phyloP scores from a whole-genome alignment of 495 filamentous ascomycete genomes.

The Pyronema domesticum region DNA sequence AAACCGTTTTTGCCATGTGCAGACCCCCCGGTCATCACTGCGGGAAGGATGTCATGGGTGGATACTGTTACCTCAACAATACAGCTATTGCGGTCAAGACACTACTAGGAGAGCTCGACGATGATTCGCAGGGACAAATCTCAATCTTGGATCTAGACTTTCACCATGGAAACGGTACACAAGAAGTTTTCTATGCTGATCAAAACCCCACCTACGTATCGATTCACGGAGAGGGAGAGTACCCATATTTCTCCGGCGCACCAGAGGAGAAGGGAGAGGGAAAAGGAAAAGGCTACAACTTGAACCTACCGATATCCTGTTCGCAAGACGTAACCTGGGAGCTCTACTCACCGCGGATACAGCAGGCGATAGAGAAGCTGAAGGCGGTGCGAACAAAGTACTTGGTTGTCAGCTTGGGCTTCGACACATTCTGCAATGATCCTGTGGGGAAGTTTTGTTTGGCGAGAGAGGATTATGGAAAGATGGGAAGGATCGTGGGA shows the following conservation, averaged over 20 bases:
- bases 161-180: constrained; percentile 17
- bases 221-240: constrained; percentile 13
- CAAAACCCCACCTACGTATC: constrained; percentile 8
- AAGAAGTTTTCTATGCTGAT: constrained; percentile 10
- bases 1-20: constrained; percentile 7
- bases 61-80: constrained; percentile 18
- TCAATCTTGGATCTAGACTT: constrained; percentile 14
- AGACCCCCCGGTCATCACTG: constrained; percentile 16
- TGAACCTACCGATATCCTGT: constrained; percentile 10
- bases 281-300: constrained; percentile 7
- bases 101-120: neutral
- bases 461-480: constrained; percentile 6
- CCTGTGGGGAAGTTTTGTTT: constrained; percentile 12
- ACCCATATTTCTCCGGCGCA: constrained; percentile 14
- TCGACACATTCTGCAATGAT: constrained; percentile 10
- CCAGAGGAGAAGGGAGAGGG: constrained; percentile 6
- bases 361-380: constrained; percentile 4
- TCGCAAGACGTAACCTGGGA: neutral
- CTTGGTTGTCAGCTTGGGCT: constrained; percentile 12
- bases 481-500: constrained; percentile 7
- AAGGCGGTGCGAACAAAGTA: constrained; percentile 1
- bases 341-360: neutral
- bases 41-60: constrained; percentile 6
- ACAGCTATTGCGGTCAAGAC: constrained; percentile 9
- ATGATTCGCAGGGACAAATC: neutral